These are phyloP conservation scores for Cucurbita argyrosperma DNA, from an alignment of 306 rosid species.

Conservation along the genomic window DNA sequence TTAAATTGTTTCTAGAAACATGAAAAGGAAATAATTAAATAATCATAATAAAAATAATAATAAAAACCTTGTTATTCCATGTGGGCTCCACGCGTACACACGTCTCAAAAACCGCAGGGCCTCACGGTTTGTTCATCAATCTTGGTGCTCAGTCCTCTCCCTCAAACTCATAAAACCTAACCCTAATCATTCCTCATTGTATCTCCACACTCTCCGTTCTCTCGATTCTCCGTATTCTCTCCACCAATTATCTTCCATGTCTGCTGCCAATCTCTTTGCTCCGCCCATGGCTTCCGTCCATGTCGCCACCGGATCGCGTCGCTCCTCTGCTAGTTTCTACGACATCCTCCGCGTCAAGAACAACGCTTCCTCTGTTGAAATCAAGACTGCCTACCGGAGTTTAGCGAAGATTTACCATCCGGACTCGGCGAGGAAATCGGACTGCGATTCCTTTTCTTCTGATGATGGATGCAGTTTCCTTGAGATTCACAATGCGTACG, in stretches of 20 bases:
- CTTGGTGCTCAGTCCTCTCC: background rate
- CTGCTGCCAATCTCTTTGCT: background rate
- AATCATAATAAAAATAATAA: background rate
- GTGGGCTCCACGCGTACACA: background rate
- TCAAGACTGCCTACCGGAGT: slow-evolving; percentile 37
- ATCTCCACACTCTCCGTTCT: background rate
- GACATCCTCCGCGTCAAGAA: slow-evolving; percentile 25
- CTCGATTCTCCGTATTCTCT: background rate
- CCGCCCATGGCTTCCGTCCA: background rate
- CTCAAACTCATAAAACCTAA: background rate
- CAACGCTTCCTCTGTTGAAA: slow-evolving; percentile 30
- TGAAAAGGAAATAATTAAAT: background rate
- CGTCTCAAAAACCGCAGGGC: background rate
- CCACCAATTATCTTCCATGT: slow-evolving; percentile 8
- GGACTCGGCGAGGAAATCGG: slow-evolving; percentile 27
- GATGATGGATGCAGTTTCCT: slow-evolving; percentile 41
- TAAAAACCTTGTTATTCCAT: background rate
- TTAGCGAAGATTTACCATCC: slow-evolving; percentile 54
- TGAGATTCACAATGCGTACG: slow-evolving; percentile 61
- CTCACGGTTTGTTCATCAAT: background rate
- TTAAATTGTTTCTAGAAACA: background rate
- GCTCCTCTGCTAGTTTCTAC: slow-evolving; percentile 16
- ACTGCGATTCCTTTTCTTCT: background rate
- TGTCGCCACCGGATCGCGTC: background rate
- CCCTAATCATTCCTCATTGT: background rate